phyloP scores from a whole-genome alignment of 495 filamentous ascomycete species.

The Cercophora sp. region DNA sequence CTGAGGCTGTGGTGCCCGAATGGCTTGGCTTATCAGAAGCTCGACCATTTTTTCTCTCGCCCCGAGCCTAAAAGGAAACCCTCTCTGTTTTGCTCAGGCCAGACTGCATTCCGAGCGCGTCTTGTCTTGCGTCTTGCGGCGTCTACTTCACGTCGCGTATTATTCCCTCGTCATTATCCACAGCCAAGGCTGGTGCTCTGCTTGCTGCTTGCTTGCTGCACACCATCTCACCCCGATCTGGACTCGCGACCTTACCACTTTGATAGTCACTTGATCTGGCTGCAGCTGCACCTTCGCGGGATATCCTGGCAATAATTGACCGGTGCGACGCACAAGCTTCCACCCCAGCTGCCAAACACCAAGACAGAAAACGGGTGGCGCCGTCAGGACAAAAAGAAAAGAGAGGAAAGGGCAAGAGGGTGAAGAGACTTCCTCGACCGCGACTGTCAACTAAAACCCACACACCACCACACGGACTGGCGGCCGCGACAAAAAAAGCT shows the following conservation, averaged over 20 bases:
- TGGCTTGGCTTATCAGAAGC: constrained; percentile 1
- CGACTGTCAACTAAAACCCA: too few species aligned
- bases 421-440: too few species aligned
- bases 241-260: constrained; percentile 22
- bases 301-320: constrained; percentile 17
- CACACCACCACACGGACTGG: too few species aligned
- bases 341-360: not conserved
- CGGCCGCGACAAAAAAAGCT: too few species aligned
- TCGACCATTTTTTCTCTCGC: not conserved
- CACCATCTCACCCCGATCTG: constrained; percentile 22
- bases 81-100: not conserved
- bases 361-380: not conserved
- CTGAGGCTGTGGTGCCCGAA: constrained; percentile 7
- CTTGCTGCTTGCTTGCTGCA: constrained; percentile 2
- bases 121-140: not conserved
- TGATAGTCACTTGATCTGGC: constrained; percentile 30
- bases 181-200: not conserved
- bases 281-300: constrained; percentile 30
- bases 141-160: too few species aligned
- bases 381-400: constrained; percentile 5
- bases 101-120: not conserved
- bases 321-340: constrained; percentile 10
- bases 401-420: too few species aligned
- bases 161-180: constrained; percentile 1
- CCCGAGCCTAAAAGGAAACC: constrained; percentile 4